Evolutionary conservation across 495 filamentous ascomycete genomes (phyloP), one percentile per base, ranked within the genome.

Genomic region (Tuber magnatum): DNA sequence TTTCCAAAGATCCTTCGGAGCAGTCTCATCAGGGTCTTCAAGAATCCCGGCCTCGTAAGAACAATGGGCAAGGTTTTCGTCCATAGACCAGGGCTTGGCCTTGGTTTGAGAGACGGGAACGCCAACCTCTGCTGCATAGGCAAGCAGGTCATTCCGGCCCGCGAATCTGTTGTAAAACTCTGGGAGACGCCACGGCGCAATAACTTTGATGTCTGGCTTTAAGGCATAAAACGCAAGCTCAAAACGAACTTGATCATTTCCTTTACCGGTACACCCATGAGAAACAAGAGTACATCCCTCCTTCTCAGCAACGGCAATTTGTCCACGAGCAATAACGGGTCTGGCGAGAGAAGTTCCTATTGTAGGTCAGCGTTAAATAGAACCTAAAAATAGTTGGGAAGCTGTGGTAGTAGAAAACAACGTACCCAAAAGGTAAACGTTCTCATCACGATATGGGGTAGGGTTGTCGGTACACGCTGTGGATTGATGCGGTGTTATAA

Each of bases 51-150:
- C 92, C 86, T 97, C 94, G 83, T 97, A 97, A 70, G 86, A 89
- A 88, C 93, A 97, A 85, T 97, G 94, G 38, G 93, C 93, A 75
- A 95, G 85, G 86, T 97, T 97, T 85, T 93, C 92, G 78, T 96
- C 93, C 89, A 92, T 92, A 79, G 86, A 88, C 90, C 91, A 97
- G 70, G 93, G 93, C 85, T 92, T 91, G 74, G 90, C 87, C 87
- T 96, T 97, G 81, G 93, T 94, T 77, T 90, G 92, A 68, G 90
- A 91, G 76, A 97, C 93, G 43, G 94, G 94, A 74, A 97, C 94
- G 80, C 89, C 89, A 80, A 88, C 90, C 83, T 90, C 83, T 20
- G 85, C 87, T 77, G 94, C 95, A 81, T 94, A 97, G 84, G 93
- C 90, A 78, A 98, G 92, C 51, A 98, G 90, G 82, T 94, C 93